A percentile compares a stretch with the other conserved stretches of the same genome.
Evolutionary conservation across 306 rosid genomes (phyloP).

Genomic region (Dryas alaskensis): DNA sequence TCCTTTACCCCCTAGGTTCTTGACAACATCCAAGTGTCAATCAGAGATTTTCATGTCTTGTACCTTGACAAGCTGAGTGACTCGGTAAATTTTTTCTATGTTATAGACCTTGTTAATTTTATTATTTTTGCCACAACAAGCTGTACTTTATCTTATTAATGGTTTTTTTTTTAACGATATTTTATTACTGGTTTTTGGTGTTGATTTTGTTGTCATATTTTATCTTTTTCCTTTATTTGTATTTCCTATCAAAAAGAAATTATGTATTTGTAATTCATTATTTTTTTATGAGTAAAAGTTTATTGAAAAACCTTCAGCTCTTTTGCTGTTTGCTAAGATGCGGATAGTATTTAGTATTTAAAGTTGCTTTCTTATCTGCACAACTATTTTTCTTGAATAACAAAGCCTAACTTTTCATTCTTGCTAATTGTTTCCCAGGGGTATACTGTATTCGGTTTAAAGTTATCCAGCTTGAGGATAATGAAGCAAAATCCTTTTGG

Average conservation of each 20-base stretch:
- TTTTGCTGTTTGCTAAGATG: background rate
- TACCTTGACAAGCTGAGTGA: slow-evolving; percentile 53
- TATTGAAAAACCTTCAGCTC: background rate
- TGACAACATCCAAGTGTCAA: slow-evolving; percentile 90
- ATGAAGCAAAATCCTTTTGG: slow-evolving; percentile 76
- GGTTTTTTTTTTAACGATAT: background rate
- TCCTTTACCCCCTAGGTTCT: slow-evolving; percentile 47
- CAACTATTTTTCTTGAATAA: background rate
- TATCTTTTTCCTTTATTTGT: background rate
- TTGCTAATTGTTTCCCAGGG: slow-evolving; percentile 54
- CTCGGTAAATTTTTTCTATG: slow-evolving; percentile 41
- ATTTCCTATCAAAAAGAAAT: background rate
- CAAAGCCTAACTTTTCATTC: slow-evolving; percentile 1
- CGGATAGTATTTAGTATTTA: background rate
- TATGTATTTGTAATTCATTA: background rate
- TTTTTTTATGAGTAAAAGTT: background rate
- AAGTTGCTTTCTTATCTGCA: background rate
- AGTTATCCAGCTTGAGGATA: slow-evolving; percentile 72
- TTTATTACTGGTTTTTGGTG: too few relatives aligned
- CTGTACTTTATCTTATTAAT: slow-evolving; percentile 1
- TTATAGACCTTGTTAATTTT: background rate
- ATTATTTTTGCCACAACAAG: slow-evolving; percentile 2
- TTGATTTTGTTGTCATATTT: too few relatives aligned
- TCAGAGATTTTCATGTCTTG: slow-evolving; percentile 67
- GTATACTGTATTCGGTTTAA: slow-evolving; percentile 63